Conservation (phyloP, 208 protist genomes). For the Entamoeba histolytica region DNA sequence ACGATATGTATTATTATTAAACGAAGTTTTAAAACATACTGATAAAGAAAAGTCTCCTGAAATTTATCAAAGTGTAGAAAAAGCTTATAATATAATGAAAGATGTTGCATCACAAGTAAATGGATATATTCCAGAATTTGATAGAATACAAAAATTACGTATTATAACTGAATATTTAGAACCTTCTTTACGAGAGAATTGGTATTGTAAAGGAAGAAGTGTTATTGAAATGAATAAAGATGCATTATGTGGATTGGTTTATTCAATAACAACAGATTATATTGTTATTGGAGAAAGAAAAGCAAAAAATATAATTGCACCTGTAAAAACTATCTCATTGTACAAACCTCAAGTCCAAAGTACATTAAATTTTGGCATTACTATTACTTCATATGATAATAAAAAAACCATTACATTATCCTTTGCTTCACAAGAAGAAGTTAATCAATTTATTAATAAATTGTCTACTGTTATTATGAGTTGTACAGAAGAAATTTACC, state of each 20-base stretch:
- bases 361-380: too few relatives aligned
- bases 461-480: too few relatives aligned
- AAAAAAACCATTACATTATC: too few relatives aligned
- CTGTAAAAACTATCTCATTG: too few relatives aligned
- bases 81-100: not conserved
- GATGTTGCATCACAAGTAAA: not conserved
- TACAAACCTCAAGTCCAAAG: too few relatives aligned
- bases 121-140: not conserved
- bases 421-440: too few relatives aligned
- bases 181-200: not conserved
- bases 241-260: not conserved
- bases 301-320: too few relatives aligned
- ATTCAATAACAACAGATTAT: not conserved
- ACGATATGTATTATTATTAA: not conserved
- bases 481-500: too few relatives aligned
- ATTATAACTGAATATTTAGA: not conserved
- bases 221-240: not conserved
- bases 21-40: not conserved
- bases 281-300: not conserved
- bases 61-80: not conserved
- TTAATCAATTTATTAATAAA: too few relatives aligned
- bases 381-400: too few relatives aligned
- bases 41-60: not conserved
- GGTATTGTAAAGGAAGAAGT: not conserved
- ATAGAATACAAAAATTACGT: not conserved